Evolutionary conservation across 1,139 yeast species (phyloP).

Genomic region (Candida sojae): DNA sequence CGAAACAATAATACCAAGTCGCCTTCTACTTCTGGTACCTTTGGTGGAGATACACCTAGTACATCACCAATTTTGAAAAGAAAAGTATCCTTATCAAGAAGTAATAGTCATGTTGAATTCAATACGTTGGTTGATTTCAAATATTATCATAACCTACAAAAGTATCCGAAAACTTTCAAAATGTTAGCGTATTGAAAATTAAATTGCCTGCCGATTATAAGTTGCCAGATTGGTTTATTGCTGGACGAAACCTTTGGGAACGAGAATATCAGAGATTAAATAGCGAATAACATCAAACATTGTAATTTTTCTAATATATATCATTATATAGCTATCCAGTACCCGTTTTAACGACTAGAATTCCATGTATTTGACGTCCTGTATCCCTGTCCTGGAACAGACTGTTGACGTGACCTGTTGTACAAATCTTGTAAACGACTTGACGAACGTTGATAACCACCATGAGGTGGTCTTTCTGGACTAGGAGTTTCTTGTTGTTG

Average conservation of each 20-base stretch:
- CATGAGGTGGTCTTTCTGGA: slow-evolving; percentile 6
- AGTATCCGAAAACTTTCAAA: slow-evolving; percentile 30
- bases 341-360: background rate
- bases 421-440: slow-evolving; percentile 46
- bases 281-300: background rate
- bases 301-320: background rate
- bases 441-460: slow-evolving; percentile 32
- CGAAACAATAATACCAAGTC: slow-evolving; percentile 15
- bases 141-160: slow-evolving; percentile 39
- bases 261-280: slow-evolving; percentile 18
- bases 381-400: slow-evolving; percentile 39
- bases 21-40: slow-evolving; percentile 1
- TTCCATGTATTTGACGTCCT: slow-evolving; percentile 15
- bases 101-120: slow-evolving; percentile 6
- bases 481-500: slow-evolving; percentile 8
- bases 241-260: slow-evolving; percentile 68
- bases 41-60: slow-evolving; percentile 1
- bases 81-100: slow-evolving; percentile 4
- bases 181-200: slow-evolving; percentile 44
- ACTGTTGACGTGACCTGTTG: slow-evolving; percentile 44
- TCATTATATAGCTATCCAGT: background rate
- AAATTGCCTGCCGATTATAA: slow-evolving; percentile 61
- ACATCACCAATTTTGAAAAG: slow-evolving; percentile 10
- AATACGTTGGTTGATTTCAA: slow-evolving; percentile 31
- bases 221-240: slow-evolving; percentile 72